A percentile compares a stretch with the other conserved stretches of the same genome.
phyloP scores from a whole-genome alignment of 139 green algal genomes.

The Pseudopediastrum boryanum region DNA sequence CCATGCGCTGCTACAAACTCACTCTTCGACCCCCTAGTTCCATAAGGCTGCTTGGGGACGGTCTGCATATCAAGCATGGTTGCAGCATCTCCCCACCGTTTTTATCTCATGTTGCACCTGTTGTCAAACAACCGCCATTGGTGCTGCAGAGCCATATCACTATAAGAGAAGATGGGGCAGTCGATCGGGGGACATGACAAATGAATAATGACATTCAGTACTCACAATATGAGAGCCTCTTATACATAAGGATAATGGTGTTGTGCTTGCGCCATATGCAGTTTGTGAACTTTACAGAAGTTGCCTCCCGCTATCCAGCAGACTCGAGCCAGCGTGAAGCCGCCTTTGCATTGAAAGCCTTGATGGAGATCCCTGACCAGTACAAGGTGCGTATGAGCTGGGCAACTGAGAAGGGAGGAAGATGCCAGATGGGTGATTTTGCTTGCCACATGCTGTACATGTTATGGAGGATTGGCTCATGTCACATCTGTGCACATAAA shows the following conservation, averaged over 20 bases:
- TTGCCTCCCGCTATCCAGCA: constrained; percentile 10
- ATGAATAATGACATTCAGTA: neutral
- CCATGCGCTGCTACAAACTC: no score
- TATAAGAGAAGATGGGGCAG: neutral
- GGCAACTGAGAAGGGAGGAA: neutral
- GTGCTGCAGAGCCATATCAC: neutral
- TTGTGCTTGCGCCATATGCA: constrained; percentile 33
- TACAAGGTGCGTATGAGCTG: constrained; percentile 51
- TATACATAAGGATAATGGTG: neutral
- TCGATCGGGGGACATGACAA: no score
- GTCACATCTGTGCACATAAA: no score
- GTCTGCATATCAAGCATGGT: no score
- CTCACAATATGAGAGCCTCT: neutral
- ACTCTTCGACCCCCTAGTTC: no score
- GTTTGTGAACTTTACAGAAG: constrained; percentile 80
- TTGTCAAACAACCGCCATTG: neutral
- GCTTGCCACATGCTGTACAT: no score
- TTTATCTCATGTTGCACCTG: neutral
- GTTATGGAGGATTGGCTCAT: no score
- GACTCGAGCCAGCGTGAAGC: constrained; percentile 41
- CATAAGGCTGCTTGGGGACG: no score
- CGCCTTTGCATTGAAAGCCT: constrained; percentile 63
- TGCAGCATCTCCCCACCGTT: no score
- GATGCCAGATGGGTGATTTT: neutral
- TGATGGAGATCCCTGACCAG: constrained; percentile 85